phyloP scores from a whole-genome alignment of 1,139 yeast genomes.

The Hansenula sp. region DNA sequence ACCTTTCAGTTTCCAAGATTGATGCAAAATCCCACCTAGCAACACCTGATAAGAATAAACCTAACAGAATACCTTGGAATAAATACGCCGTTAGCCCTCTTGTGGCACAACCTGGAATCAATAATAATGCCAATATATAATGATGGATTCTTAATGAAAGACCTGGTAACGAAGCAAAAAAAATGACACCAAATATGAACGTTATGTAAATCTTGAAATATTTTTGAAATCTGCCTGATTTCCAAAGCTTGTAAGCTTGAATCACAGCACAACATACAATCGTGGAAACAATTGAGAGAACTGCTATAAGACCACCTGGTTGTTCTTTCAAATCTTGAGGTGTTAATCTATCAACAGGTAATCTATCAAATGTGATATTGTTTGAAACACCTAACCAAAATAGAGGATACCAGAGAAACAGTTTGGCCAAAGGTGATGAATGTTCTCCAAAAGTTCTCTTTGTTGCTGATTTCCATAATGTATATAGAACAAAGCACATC shows the following conservation, averaged over 20 bases:
- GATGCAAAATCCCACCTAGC: slow-evolving; percentile 95
- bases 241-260: slow-evolving; percentile 81
- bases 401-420: slow-evolving; percentile 70
- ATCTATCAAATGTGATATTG: slow-evolving; percentile 80
- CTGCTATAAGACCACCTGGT: slow-evolving; percentile 74
- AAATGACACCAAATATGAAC: slow-evolving; percentile 42
- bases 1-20: slow-evolving; percentile 70
- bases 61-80: slow-evolving; percentile 82
- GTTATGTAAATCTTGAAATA: slow-evolving; percentile 50
- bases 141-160: slow-evolving; percentile 83
- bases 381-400: slow-evolving; percentile 86
- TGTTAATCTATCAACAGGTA: slow-evolving; percentile 85
- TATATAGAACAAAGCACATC: slow-evolving; percentile 63
- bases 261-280: slow-evolving; percentile 54
- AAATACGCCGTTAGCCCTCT: slow-evolving; percentile 64
- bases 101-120: slow-evolving; percentile 87
- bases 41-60: slow-evolving; percentile 78
- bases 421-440: slow-evolving; percentile 48
- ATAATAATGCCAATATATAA: slow-evolving; percentile 73
- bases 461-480: slow-evolving; percentile 62
- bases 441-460: slow-evolving; percentile 30
- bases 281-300: slow-evolving; percentile 42
- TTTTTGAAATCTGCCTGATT: slow-evolving; percentile 64
- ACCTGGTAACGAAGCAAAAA: slow-evolving; percentile 57
- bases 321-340: slow-evolving; percentile 64